These are phyloP conservation scores for Penicillium polonicum DNA, from an alignment of 2,329 filamentous ascomycete species.

Conservation along the genomic window DNA sequence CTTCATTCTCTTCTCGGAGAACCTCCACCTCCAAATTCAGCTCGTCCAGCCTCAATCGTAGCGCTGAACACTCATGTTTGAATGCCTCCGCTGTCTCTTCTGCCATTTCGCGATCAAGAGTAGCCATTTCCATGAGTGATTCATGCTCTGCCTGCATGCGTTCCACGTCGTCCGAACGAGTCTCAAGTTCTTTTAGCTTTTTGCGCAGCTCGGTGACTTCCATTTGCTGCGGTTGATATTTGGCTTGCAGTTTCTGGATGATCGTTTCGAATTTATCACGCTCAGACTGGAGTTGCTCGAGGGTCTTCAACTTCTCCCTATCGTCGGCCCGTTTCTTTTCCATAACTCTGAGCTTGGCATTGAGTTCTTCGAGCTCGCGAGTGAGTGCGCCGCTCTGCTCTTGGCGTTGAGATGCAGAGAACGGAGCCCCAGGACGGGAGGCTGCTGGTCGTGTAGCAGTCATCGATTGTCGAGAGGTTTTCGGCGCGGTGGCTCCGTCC, in stretches of 20 bases:
- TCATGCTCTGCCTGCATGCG: constrained; percentile 80
- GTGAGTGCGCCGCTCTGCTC: constrained; percentile 51
- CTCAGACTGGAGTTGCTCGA: constrained; percentile 70
- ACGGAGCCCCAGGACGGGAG: constrained; percentile 30
- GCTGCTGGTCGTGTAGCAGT: constrained; percentile 24
- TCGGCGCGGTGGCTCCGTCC: constrained; percentile 22
- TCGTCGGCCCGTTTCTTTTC: constrained; percentile 86
- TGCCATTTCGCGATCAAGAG: constrained; percentile 91
- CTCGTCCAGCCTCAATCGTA: constrained; percentile 77
- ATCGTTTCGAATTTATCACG: constrained; percentile 65
- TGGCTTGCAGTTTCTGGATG: constrained; percentile 85
- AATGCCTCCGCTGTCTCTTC: constrained; percentile 84
- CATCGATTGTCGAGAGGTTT: constrained; percentile 25
- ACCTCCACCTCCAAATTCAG: constrained; percentile 85
- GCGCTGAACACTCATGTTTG: constrained; percentile 73
- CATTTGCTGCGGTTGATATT: constrained; percentile 80
- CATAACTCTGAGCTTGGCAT: constrained; percentile 80
- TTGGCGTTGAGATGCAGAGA: constrained; percentile 42
- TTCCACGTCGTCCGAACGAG: constrained; percentile 67
- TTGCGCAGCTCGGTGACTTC: constrained; percentile 76
- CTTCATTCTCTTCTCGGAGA: constrained; percentile 79
- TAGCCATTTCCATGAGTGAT: constrained; percentile 77
- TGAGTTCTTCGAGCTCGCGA: constrained; percentile 79
- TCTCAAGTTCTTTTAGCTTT: constrained; percentile 72
- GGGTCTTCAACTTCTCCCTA: constrained; percentile 74